Evolutionary conservation across 2,329 filamentous ascomycete species (phyloP).

Genomic region (Xylariaceae sp.): DNA sequence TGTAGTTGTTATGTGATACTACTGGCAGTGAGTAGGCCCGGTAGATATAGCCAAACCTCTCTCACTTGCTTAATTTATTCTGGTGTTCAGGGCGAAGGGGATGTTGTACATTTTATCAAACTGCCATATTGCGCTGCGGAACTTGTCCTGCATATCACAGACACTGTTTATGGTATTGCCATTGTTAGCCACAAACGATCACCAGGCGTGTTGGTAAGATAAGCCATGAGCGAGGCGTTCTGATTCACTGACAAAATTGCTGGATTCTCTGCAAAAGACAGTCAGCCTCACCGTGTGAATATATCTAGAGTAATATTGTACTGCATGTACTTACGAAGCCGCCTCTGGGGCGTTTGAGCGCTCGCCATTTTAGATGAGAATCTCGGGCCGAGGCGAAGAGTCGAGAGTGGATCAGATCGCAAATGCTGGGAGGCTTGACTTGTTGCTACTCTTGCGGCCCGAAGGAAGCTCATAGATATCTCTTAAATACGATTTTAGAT

Average conservation of each 20-base stretch:
- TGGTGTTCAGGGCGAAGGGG: not conserved
- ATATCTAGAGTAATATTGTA: not conserved
- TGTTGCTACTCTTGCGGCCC: conserved; percentile 7
- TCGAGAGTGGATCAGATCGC: not conserved
- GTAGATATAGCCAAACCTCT: not conserved
- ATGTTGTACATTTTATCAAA: conserved; percentile 76
- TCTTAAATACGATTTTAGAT: no score
- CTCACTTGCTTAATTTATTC: not conserved
- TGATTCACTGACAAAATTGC: conserved; percentile 54
- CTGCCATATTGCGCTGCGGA: conserved; percentile 80
- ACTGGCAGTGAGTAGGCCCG: no score
- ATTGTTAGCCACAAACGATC: conserved; percentile 25
- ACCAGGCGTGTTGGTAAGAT: no score
- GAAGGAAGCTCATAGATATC: conserved; percentile 13
- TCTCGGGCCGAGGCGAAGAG: conserved; percentile 20
- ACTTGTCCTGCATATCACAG: conserved; percentile 95
- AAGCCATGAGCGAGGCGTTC: not conserved
- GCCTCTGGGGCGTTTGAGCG: conserved; percentile 30
- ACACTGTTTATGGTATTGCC: conserved; percentile 61
- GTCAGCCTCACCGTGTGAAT: conserved; percentile 20
- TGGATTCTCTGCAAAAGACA: conserved; percentile 48
- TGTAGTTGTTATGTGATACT: no score
- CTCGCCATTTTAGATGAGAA: conserved; percentile 26
- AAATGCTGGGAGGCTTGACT: not conserved
- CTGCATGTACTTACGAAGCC: conserved; percentile 30